Base-by-base conservation (phyloP, 768 basidiomycete genomes). In the Roridomyces roridus region DNA sequence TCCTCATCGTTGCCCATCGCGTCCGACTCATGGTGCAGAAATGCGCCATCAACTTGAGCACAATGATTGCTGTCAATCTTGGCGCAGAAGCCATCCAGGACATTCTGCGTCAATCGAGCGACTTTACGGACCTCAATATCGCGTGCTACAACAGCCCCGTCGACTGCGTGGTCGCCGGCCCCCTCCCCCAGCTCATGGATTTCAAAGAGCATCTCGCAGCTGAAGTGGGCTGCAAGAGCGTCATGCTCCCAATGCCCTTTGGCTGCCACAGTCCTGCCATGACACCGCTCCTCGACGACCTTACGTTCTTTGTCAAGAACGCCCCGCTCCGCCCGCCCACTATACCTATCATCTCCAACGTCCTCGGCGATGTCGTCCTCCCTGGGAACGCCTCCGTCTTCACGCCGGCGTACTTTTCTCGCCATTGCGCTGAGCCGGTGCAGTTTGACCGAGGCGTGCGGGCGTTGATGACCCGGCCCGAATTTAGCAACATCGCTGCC, bases 231-330 rank as follows among this genome's bases (percentile, higher is more conserved):
- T 79, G 74, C 67, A 81, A 78, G 63, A 76, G 68, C 39, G 67
- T 74, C 15, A 63, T 79, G 39, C 74, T 91, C 2, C 59, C 74
- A 6, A 82, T 87, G 10, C 83, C 84, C 1, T 87, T 83, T 57
- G 89, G 83, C 2, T 88, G 83, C 64, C 90, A 92, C 70, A 87
- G 85, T 41, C 53, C 72, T n/a, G 82, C 85, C 2, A 88, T 91
- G 88, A 66, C 69, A 6, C 81, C 86, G 0, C 63, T 89, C 11
- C 58, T 85, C 14, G 71, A 77, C 18, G 80, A 81, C 43, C 77
- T 91, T 25, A 71, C 67, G 29, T 59, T 59, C 0, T 57, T 84
- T 4, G 77, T 80, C 11, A 65, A 63, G 11, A 67, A 63, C 6
- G 63, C 84, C 34, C 65, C 68, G 0, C 60, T 85, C 36, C 70